A percentile compares a stretch with the other conserved stretches of the same genome.
These are phyloP conservation scores for Hysterangium stoloniferum DNA, from an alignment of 768 basidiomycete species.

Conservation along the genomic window DNA sequence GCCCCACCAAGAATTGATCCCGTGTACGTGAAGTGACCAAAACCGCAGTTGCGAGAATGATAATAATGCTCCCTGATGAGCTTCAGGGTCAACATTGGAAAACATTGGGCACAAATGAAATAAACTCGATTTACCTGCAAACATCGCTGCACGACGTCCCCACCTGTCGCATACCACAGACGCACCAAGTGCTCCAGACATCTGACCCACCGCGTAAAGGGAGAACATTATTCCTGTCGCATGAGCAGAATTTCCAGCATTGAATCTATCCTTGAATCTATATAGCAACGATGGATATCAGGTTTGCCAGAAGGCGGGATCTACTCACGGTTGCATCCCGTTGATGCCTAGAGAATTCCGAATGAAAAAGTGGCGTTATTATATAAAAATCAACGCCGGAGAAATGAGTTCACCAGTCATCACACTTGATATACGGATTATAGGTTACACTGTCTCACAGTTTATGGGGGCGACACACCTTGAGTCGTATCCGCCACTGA, in stretches of 20 bases:
- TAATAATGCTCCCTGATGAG: conserved; percentile 15
- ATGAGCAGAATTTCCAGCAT: neutral
- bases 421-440: neutral
- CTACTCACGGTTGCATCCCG: neutral
- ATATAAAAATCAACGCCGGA: neutral
- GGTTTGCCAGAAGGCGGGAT: too few relatives aligned
- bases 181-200: conserved; percentile 13
- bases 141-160: conserved; percentile 25
- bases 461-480: conserved; percentile 1
- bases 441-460: neutral
- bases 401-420: neutral
- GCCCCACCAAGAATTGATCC: conserved; percentile 25
- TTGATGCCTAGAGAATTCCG: too few relatives aligned
- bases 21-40: conserved; percentile 16
- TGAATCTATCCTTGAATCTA: neutral
- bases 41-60: conserved; percentile 21
- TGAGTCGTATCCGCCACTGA: conserved; percentile 11
- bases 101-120: neutral
- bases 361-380: neutral
- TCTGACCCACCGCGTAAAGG: conserved; percentile 12
- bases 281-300: too few relatives aligned
- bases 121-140: conserved; percentile 16
- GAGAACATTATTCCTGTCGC: conserved; percentile 14
- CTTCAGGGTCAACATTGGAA: neutral
- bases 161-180: conserved; percentile 23